Conservation (phyloP, 1,284 basidiomycete genomes). For the Xerocomus subilludens region DNA sequence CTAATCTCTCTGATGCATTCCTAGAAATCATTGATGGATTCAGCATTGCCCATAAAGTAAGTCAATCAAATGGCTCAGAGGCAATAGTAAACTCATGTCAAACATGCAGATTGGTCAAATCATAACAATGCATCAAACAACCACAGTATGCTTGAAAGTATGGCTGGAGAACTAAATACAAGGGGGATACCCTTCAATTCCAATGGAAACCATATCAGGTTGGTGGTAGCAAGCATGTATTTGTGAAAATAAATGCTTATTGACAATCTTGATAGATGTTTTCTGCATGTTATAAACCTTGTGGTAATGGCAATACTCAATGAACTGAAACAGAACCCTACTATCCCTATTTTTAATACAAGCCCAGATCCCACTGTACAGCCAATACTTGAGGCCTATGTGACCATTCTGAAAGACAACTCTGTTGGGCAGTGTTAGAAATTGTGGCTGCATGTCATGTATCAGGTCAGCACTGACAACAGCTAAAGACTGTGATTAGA, state of each 20-base stretch:
- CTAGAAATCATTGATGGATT: not conserved
- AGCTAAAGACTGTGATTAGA: not conserved
- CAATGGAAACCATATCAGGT: too few relatives aligned
- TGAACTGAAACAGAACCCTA: not conserved
- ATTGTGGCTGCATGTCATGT: not conserved
- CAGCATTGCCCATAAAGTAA: conserved; percentile 5
- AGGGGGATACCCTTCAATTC: too few relatives aligned
- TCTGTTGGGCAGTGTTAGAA: not conserved
- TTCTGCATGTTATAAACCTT: too few relatives aligned
- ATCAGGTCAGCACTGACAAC: not conserved
- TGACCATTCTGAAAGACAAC: not conserved
- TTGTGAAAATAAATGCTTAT: too few relatives aligned
- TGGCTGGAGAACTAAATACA: too few relatives aligned
- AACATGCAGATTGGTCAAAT: not conserved
- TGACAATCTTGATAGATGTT: too few relatives aligned
- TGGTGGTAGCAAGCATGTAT: too few relatives aligned
- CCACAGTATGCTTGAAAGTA: too few relatives aligned
- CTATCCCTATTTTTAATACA: too few relatives aligned
- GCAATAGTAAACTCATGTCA: not conserved
- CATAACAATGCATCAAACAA: too few relatives aligned
- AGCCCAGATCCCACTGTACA: not conserved
- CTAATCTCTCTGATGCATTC: not conserved
- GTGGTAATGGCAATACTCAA: not conserved
- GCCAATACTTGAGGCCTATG: not conserved
- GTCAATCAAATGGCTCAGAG: not conserved